A percentile compares a stretch with the other conserved stretches of the same genome.
These are phyloP conservation scores for Aspergillus sp. DNA, from an alignment of 2,329 filamentous ascomycete species.

Conservation along the genomic window DNA sequence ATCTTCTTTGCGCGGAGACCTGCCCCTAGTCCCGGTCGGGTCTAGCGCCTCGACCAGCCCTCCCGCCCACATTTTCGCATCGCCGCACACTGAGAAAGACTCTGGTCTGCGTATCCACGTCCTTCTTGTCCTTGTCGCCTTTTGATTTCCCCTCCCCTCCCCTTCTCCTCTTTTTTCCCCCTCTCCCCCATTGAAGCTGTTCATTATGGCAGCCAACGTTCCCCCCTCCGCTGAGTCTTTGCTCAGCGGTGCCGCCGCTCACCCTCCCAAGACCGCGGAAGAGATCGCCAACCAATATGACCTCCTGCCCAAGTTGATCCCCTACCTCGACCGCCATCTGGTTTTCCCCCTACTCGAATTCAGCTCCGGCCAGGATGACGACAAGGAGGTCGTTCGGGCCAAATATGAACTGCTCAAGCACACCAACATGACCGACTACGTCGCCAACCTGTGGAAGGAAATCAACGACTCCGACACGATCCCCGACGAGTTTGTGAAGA, in stretches of 20 bases:
- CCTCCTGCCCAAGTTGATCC: slow-evolving; percentile 84
- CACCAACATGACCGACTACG: slow-evolving; percentile 99
- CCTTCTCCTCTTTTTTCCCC: slow-evolving; percentile 17
- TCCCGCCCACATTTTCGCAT: slow-evolving; percentile 33
- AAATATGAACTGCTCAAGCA: slow-evolving; percentile 94
- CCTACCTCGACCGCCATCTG: slow-evolving; percentile 90
- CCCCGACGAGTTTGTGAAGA: slow-evolving; percentile 82
- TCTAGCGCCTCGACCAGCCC: slow-evolving; percentile 32
- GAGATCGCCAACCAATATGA: slow-evolving; percentile 70
- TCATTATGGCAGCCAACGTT: slow-evolving; percentile 54
- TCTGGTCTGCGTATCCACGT: slow-evolving; percentile 1
- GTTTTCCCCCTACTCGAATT: slow-evolving; percentile 97
- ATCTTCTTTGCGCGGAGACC: slow-evolving; percentile 25
- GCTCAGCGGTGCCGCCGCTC: slow-evolving; percentile 49
- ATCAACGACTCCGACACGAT: slow-evolving; percentile 76
- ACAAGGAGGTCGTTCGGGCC: slow-evolving; percentile 73
- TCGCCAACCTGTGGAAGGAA: slow-evolving; percentile 86
- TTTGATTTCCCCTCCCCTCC: slow-evolving; percentile 14
- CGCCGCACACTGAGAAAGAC: slow-evolving; percentile 23
- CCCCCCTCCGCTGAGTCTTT: slow-evolving; percentile 51
- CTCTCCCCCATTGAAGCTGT: slow-evolving; percentile 14
- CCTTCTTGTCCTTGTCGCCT: neutral
- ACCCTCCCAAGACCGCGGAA: slow-evolving; percentile 41
- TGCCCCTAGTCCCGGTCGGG: slow-evolving; percentile 25
- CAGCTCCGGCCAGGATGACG: slow-evolving; percentile 75